Evolutionary conservation across 2,329 filamentous ascomycete genomes (phyloP), one percentile per base, ranked within the genome.

Genomic region (Diaporthe australafricana): DNA sequence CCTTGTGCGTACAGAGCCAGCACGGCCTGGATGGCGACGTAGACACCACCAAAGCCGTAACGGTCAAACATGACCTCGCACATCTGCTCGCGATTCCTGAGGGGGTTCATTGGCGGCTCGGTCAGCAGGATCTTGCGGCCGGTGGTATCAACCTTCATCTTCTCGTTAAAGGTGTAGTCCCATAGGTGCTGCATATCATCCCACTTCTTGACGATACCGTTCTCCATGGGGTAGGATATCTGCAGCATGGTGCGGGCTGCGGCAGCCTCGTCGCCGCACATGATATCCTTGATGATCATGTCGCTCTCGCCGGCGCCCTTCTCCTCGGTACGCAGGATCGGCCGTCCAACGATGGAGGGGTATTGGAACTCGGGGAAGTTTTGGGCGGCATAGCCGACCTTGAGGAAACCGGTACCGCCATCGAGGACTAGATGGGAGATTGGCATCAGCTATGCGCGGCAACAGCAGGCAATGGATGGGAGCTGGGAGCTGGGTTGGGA

Each of bases 281-380:
- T 99, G 82, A 99, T 98, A 86, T 99, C 96, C 89, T 98, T 98
- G 84, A 90, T 93, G 84, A 89, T 92, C 86, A 90, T 78, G 80
- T 89, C 85, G 80, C 83, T 85, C 81, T 85, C 85, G 78, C 69
- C 69, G 38, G 69, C 63, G 30, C 87, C 88, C 81, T 89, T 88
- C 85, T 99, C 96, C 87, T 99, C 96, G 74, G 95, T 95, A 85
- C 96, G 94, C 80, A 99, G 90, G 84, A 99, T 99, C 66, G 96
- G 96, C 78, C 96, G 94, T 81, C 96, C 96, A 83, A 99, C 95
- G 84, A 99, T 98, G 77, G 96, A 98, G 71, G 96, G 96, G 85
- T 95, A 98, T 86, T 98, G 96, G 85, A 97, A 94, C 86, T 98
- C 96, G 83, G 96, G 96, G 86, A 99, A 99, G 88, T 99, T 99